phyloP scores from a whole-genome alignment of 768 basidiomycete species.

The Hypsizygus marmoreus region DNA sequence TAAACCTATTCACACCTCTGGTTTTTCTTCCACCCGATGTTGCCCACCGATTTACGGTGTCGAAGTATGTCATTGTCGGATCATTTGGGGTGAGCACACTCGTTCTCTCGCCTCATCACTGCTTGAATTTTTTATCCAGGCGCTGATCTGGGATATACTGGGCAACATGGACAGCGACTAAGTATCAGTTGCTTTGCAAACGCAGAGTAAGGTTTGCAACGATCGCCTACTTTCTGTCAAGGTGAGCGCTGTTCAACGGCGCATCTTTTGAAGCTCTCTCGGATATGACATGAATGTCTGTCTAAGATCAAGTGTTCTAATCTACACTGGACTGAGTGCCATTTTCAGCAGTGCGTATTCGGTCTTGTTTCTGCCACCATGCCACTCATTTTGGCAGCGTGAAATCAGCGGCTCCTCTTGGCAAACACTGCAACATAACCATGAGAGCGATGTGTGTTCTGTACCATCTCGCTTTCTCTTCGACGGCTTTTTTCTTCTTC shows the following conservation, averaged over 20 bases:
- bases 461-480: background rate
- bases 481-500: background rate
- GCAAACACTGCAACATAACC: background rate
- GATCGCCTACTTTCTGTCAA: constrained; percentile 5
- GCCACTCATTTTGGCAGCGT: background rate
- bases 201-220: constrained; percentile 1
- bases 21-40: constrained; percentile 1
- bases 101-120: background rate
- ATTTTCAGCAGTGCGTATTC: constrained; percentile 5
- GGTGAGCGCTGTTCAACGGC: background rate
- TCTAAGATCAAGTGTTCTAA: constrained; percentile 1
- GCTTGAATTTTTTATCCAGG: background rate
- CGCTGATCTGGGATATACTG: constrained; percentile 7
- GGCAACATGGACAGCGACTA: constrained; percentile 4
- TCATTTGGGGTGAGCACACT: background rate
- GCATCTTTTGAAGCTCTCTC: no score
- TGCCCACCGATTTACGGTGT: constrained; percentile 3
- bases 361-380: background rate
- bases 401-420: constrained; percentile 1
- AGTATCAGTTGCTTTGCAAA: constrained; percentile 8
- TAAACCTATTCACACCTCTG: constrained; percentile 10
- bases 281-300: background rate
- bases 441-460: constrained; percentile 1
- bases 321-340: constrained; percentile 2
- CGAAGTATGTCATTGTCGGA: constrained; percentile 7